These are phyloP conservation scores for Tilletiopsis washingtonensis DNA, from an alignment of 1,284 basidiomycete species.

Conservation along the genomic window DNA sequence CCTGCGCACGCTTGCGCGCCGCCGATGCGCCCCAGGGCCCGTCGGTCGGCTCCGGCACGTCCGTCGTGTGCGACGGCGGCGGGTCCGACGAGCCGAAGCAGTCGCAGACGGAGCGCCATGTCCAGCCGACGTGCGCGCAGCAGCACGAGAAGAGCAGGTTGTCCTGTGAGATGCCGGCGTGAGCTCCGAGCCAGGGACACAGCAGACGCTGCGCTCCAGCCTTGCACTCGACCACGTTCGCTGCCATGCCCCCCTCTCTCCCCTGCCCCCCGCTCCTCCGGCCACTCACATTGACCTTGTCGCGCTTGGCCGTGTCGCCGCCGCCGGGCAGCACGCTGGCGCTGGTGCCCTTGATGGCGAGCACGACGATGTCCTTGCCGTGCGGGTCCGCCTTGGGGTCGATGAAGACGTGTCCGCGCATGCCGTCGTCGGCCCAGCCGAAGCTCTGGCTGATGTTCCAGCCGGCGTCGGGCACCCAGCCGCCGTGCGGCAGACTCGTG, in stretches of 20 bases:
- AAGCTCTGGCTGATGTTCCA: conserved; percentile 50
- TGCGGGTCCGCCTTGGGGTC: conserved; percentile 5
- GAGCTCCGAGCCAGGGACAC: not conserved
- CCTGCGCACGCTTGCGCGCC: too few species aligned
- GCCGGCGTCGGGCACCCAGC: conserved; percentile 39
- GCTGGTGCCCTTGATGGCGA: conserved; percentile 91
- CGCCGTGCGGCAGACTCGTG: conserved; percentile 4
- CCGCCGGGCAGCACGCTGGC: conserved; percentile 68
- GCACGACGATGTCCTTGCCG: conserved; percentile 75
- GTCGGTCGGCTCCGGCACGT: too few species aligned
- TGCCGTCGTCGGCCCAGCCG: conserved; percentile 85
- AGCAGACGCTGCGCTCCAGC: not conserved
- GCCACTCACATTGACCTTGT: conserved; percentile 68
- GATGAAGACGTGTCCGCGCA: conserved; percentile 72
- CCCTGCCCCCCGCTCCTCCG: too few species aligned
- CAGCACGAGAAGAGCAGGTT: conserved; percentile 98
- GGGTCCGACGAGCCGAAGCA: conserved; percentile 56
- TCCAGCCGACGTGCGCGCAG: conserved; percentile 86
- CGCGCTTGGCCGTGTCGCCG: conserved; percentile 78
- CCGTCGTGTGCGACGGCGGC: too few species aligned
- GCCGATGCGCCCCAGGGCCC: too few species aligned
- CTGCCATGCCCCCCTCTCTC: too few species aligned
- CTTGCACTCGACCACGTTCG: too few species aligned
- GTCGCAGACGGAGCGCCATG: conserved; percentile 89
- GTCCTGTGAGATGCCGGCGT: conserved; percentile 53